Evolutionary conservation across 2,329 filamentous ascomycete species (phyloP).

Genomic region (Clonostachys rosea): DNA sequence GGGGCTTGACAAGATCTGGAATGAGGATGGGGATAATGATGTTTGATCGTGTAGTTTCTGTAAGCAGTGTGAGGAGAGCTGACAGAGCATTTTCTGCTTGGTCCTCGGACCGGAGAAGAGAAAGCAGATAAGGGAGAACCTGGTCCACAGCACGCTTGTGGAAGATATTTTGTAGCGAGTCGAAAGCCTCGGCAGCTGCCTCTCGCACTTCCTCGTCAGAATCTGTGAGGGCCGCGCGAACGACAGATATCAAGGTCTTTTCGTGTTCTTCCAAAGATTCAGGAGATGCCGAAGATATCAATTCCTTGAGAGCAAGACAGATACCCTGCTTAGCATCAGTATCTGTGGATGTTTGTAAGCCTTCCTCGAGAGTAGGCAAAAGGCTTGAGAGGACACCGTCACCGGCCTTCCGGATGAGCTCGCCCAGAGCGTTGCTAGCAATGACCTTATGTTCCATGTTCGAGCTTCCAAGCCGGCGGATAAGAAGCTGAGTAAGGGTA

Average conservation of each 20-base stretch:
- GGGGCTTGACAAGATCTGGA: slow-evolving; percentile 83
- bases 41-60: slow-evolving; percentile 88
- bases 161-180: slow-evolving; percentile 86
- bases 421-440: slow-evolving; percentile 92
- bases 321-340: slow-evolving; percentile 95
- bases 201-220: slow-evolving; percentile 86
- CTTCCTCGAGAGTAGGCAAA: slow-evolving; percentile 87
- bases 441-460: slow-evolving; percentile 99
- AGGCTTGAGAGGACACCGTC: slow-evolving; percentile 86
- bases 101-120: slow-evolving; percentile 77
- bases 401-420: slow-evolving; percentile 94
- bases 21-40: slow-evolving; percentile 96
- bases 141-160: slow-evolving; percentile 95
- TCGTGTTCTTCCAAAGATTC: slow-evolving; percentile 93
- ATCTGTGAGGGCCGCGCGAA: slow-evolving; percentile 88
- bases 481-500: slow-evolving; percentile 90
- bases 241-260: slow-evolving; percentile 89
- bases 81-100: slow-evolving; percentile 90
- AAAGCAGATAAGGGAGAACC: slow-evolving; percentile 88
- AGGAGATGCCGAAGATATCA: slow-evolving; percentile 82
- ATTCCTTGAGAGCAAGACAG: slow-evolving; percentile 89
- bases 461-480: slow-evolving; percentile 86
- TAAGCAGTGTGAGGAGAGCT: slow-evolving; percentile 88
- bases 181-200: slow-evolving; percentile 94
- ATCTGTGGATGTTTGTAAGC: slow-evolving; percentile 82